A percentile compares a stretch with the other conserved stretches of the same genome.
Conservation (phyloP, 768 basidiomycete species). For the Mycena vulgaris region DNA sequence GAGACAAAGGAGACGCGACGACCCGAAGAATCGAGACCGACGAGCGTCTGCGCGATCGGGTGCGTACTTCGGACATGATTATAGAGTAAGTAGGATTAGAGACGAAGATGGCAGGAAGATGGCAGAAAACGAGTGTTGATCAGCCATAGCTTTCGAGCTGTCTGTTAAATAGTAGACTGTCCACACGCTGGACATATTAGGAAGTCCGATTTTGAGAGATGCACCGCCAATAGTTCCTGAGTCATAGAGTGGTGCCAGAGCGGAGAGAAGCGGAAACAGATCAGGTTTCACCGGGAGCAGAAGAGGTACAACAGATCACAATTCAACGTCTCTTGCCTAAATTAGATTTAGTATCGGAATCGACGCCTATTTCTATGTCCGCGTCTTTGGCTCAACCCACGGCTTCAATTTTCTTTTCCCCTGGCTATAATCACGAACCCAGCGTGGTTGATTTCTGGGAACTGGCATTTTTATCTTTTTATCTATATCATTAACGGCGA, state of each 20-base stretch:
- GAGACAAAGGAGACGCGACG: too few species aligned
- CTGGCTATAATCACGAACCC: too few species aligned
- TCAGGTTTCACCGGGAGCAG: constrained; percentile 19
- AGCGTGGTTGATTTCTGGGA: too few species aligned
- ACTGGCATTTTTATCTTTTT: neutral
- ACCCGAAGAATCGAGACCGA: constrained; percentile 34
- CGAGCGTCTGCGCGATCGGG: constrained; percentile 29
- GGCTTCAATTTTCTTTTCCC: too few species aligned
- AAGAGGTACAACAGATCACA: neutral
- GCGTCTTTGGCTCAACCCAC: too few species aligned
- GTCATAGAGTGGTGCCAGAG: neutral
- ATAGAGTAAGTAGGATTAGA: constrained; percentile 17
- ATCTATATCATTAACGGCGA: neutral
- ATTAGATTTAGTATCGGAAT: neutral
- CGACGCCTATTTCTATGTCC: too few species aligned
- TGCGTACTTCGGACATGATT: constrained; percentile 39
- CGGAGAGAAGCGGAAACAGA: neutral
- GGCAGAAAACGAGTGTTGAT: constrained; percentile 9
- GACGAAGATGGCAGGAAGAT: constrained; percentile 4
- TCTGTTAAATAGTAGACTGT: constrained; percentile 25
- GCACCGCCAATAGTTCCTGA: constrained; percentile 19
- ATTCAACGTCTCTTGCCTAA: neutral
- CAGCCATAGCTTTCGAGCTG: constrained; percentile 15
- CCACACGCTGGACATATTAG: constrained; percentile 9
- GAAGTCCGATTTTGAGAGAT: neutral